Conservation (phyloP, 768 basidiomycete genomes). For the Phanerodontia chrysosporium region DNA sequence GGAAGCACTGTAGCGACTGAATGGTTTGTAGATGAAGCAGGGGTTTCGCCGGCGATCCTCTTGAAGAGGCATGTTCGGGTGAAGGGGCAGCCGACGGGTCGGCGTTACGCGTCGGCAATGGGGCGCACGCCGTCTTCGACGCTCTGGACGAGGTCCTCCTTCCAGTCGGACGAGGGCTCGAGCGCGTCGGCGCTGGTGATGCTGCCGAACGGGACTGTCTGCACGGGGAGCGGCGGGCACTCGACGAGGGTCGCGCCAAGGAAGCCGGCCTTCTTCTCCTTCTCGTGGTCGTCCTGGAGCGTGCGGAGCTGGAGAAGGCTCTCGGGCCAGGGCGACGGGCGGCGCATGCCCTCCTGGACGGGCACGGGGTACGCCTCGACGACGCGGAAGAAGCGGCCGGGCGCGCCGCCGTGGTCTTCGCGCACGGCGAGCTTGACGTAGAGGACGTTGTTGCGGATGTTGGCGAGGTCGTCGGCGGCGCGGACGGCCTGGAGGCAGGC, state of each 20-base stretch:
- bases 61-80: not conserved
- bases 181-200: constrained; percentile 14
- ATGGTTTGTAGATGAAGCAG: not conserved
- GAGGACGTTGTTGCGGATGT: constrained; percentile 20
- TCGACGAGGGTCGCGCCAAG: constrained; percentile 25
- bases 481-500: constrained; percentile 28
- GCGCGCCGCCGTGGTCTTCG: constrained; percentile 20
- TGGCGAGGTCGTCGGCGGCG: constrained; percentile 23
- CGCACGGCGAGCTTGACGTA: constrained; percentile 16
- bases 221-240: constrained; percentile 27
- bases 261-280: constrained; percentile 19
- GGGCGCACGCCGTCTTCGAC: constrained; percentile 14
- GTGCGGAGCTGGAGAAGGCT: constrained; percentile 18
- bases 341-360: constrained; percentile 17
- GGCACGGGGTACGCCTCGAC: constrained; percentile 19
- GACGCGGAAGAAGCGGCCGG: constrained; percentile 27
- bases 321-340: constrained; percentile 24
- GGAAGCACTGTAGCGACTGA: not conserved
- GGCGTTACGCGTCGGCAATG: not conserved
- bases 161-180: constrained; percentile 13
- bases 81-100: not conserved
- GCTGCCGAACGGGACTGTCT: constrained; percentile 31
- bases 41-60: not conserved
- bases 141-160: constrained; percentile 14
- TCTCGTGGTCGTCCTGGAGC: constrained; percentile 25